A percentile compares a stretch with the other conserved stretches of the same genome.
Conservation (phyloP, 2,329 filamentous ascomycete species). For the Purpureocillium takamizusanense region DNA sequence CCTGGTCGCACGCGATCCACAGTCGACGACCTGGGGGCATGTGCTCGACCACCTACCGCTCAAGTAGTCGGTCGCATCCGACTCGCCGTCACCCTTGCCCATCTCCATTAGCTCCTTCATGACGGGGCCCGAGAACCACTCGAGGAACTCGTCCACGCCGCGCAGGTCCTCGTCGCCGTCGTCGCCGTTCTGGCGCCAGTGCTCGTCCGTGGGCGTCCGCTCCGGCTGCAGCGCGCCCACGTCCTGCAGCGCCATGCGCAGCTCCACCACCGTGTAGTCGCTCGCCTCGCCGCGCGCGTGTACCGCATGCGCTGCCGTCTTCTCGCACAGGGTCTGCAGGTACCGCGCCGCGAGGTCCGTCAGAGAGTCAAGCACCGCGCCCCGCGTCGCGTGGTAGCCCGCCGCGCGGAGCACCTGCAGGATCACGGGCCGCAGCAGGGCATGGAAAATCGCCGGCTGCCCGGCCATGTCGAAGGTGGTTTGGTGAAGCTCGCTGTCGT, state of each 20-base stretch:
- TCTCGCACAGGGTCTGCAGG: slow-evolving; percentile 62
- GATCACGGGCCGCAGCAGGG: slow-evolving; percentile 76
- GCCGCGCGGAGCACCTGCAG: slow-evolving; percentile 87
- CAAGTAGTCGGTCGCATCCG: slow-evolving; percentile 60
- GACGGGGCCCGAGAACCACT: slow-evolving; percentile 66
- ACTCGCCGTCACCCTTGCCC: slow-evolving; percentile 60
- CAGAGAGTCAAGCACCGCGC: slow-evolving; percentile 78
- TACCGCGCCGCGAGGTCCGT: slow-evolving; percentile 81
- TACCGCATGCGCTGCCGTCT: slow-evolving; percentile 61
- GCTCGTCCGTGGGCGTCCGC: slow-evolving; percentile 57
- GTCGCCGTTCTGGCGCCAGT: too few relatives aligned
- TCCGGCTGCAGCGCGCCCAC: slow-evolving; percentile 66
- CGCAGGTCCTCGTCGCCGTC: slow-evolving; percentile 67
- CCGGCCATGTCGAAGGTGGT: slow-evolving; percentile 29
- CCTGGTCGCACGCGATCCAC: too few relatives aligned
- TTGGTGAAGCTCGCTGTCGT: background rate
- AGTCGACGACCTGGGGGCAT: too few relatives aligned
- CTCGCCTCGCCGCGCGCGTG: slow-evolving; percentile 53
- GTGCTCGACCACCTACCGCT: too few relatives aligned
- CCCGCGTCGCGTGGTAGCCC: slow-evolving; percentile 76
- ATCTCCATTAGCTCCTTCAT: slow-evolving; percentile 77
- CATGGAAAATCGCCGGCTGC: slow-evolving; percentile 49
- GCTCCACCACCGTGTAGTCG: slow-evolving; percentile 53
- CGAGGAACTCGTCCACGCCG: slow-evolving; percentile 68
- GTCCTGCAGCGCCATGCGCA: slow-evolving; percentile 78